A percentile compares a stretch with the other conserved stretches of the same genome.
phyloP scores from a whole-genome alignment of 139 green algal genomes.

The Yamagishiella unicocca region DNA sequence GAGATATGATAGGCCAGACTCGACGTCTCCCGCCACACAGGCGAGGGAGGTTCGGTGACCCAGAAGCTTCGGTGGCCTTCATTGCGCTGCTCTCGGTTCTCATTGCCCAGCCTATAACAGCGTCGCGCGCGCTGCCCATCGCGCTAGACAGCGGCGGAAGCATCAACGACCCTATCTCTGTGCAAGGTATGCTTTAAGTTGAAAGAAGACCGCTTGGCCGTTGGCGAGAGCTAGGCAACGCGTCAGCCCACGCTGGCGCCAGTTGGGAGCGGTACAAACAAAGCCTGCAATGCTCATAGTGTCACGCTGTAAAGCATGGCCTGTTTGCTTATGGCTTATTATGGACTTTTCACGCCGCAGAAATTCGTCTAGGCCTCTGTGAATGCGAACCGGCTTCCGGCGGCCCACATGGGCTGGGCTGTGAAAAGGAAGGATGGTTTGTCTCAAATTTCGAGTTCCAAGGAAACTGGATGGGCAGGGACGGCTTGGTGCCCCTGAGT shows the following conservation, averaged over 20 bases:
- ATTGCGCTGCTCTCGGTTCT: background rate
- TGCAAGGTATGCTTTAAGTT: background rate
- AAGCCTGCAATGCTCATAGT: too few relatives aligned
- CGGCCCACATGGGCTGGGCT: conserved; percentile 42
- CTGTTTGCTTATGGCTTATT: too few relatives aligned
- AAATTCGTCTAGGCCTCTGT: conserved; percentile 32
- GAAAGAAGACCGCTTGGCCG: too few relatives aligned
- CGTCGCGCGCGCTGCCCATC: background rate
- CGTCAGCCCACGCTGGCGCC: too few relatives aligned
- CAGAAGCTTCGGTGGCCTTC: background rate
- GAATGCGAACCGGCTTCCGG: conserved; percentile 46
- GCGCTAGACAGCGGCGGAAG: too few relatives aligned
- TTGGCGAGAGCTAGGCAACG: too few relatives aligned
- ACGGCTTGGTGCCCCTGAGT: conserved; percentile 80
- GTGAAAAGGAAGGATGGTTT: conserved; percentile 56
- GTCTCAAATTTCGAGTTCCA: conserved; percentile 59
- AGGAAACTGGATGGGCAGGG: conserved; percentile 64
- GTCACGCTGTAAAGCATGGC: too few relatives aligned
- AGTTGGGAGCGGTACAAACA: too few relatives aligned
- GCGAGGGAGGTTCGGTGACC: background rate
- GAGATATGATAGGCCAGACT: too few relatives aligned
- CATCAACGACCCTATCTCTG: too few relatives aligned
- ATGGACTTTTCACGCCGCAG: background rate
- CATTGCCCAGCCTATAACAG: background rate
- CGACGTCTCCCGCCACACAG: too few relatives aligned